Evolutionary conservation across 352 stramenopile species (phyloP), one percentile per base, ranked within the genome.

Genomic region (Phytophthora idaei): DNA sequence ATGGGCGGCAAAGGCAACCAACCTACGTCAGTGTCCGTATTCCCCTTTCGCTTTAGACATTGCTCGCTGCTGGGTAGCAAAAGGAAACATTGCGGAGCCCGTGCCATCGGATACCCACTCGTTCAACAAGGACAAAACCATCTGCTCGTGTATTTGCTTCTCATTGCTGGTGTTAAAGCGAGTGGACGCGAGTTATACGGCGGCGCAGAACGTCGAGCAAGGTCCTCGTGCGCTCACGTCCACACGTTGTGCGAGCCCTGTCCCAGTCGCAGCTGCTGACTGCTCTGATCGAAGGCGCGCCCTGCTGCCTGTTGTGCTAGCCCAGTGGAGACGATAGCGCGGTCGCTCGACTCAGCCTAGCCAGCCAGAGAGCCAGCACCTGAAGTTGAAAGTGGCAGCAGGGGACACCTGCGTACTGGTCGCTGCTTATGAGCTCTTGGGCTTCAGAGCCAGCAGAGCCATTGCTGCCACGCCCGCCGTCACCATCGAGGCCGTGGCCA

Each of bases 401-500:
- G 28, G 6, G 42, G 34, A 41, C 49, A 71, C 51, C 41, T 58
- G 58, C 25, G 28, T 9, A 51, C 25, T 15, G 10, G 7, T 56
- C 34, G 32, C 42, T 58, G 49, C 48, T 70, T 78, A 81, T 50
- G 67, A 69, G 57, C 65, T 85, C 56, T 89, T 80, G 53, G 87
- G 81, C 58, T 89, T 90, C 49, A 92, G 47, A 1, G 78, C 69
- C 55, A 93, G 51, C 32, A 94, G 36, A 8, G 83, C 82, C 9
- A 90, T 62, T 14, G 83, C 81, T 8, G 86, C 86, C 31, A 92
- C 73, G 36, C 84, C 81, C 10, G 85, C 86, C 49, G 84, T 90
- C 57, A 94, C 72, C 29, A 92, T 68, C 41, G 84, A 92, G 12
- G 78, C 87, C 9, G 81, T 83, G 9, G 83, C 83, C 48, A 94